These are phyloP conservation scores for Acanthamoeba triangularis DNA, from an alignment of 208 protist species.

Conservation along the genomic window DNA sequence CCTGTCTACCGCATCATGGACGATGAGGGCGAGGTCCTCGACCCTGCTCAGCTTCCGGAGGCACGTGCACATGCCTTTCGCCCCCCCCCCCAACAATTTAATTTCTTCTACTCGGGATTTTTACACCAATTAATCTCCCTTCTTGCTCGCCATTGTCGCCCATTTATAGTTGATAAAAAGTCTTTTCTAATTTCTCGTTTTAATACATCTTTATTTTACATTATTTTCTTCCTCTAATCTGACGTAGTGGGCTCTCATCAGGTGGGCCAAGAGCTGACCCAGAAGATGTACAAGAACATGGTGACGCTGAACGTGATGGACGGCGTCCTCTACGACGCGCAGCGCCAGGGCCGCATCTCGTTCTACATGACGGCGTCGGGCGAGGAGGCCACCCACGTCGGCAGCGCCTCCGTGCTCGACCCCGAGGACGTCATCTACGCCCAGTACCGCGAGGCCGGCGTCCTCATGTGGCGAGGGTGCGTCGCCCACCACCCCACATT, in stretches of 20 bases:
- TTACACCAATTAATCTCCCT: too few relatives aligned
- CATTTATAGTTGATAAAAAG: too few relatives aligned
- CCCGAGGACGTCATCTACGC: constrained; percentile 95
- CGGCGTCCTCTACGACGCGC: constrained; percentile 94
- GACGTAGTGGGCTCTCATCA: constrained; percentile 15
- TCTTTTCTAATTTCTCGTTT: not conserved
- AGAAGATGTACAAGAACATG: constrained; percentile 96
- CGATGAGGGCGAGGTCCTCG: constrained; percentile 82
- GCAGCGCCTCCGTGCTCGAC: constrained; percentile 94
- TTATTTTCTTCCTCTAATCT: not conserved
- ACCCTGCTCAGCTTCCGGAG: constrained; percentile 80
- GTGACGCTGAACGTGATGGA: constrained; percentile 95
- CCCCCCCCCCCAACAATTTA: not conserved
- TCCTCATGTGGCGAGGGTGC: constrained; percentile 90
- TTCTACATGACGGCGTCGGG: constrained; percentile 99
- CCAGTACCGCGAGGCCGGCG: constrained; percentile 97
- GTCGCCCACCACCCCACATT: too few relatives aligned
- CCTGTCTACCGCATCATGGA: constrained; percentile 88
- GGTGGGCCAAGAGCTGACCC: constrained; percentile 87
- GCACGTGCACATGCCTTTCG: too few relatives aligned
- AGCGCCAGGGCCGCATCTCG: constrained; percentile 96
- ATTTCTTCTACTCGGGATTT: constrained; percentile 2
- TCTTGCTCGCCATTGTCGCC: too few relatives aligned
- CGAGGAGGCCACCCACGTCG: constrained; percentile 96
- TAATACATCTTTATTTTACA: not conserved